A percentile compares a stretch with the other conserved stretches of the same genome.
These are phyloP conservation scores for Gentiana dahurica DNA, from an alignment of 257 asterid species.

Conservation along the genomic window DNA sequence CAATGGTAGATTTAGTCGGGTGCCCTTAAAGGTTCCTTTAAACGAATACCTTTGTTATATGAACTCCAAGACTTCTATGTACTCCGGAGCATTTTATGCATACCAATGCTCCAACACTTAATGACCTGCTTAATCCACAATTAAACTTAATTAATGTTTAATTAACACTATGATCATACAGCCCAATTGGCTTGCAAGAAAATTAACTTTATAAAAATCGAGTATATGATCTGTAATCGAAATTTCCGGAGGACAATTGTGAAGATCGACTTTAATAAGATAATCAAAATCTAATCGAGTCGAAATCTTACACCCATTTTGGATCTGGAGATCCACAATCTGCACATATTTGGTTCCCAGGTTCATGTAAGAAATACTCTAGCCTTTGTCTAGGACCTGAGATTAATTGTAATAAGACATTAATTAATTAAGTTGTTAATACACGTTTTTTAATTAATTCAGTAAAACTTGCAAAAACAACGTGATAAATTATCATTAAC, in stretches of 20 bases:
- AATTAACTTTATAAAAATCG: too few species aligned
- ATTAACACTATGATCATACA: too few species aligned
- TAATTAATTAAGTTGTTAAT: background rate
- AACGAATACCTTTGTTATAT: conserved; percentile 60
- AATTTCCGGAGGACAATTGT: too few species aligned
- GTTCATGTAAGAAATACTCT: conserved; percentile 48
- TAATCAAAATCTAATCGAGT: background rate
- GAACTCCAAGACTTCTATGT: conserved; percentile 93
- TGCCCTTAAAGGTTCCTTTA: too few species aligned
- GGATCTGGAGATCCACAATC: conserved; percentile 95
- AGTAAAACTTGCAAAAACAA: too few species aligned
- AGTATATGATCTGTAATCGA: too few species aligned
- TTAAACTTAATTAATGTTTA: conserved; percentile 19
- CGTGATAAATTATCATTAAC: background rate
- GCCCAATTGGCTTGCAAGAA: too few species aligned
- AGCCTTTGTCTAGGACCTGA: conserved; percentile 59
- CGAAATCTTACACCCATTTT: conserved; percentile 82
- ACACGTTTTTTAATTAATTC: background rate
- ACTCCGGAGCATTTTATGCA: conserved; percentile 93
- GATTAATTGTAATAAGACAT: background rate
- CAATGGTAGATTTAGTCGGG: too few species aligned
- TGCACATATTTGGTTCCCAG: conserved; percentile 66
- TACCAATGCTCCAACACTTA: conserved; percentile 60
- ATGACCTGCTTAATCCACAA: conserved; percentile 46
- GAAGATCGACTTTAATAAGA: too few species aligned